Evolutionary conservation across 2,329 filamentous ascomycete species (phyloP), one percentile per base, ranked within the genome.

Genomic region (Sclerotinia nivalis): DNA sequence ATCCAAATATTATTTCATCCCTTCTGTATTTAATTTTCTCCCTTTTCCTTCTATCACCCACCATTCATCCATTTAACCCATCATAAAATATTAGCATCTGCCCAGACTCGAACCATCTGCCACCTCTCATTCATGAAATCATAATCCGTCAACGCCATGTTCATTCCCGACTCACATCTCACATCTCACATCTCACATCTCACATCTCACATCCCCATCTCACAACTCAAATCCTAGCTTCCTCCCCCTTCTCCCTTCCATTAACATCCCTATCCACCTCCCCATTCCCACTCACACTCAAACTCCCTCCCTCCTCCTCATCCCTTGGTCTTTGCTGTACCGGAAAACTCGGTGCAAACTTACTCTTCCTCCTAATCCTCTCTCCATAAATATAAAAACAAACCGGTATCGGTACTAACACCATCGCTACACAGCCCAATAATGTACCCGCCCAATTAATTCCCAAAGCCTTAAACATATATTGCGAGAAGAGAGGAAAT

Each of bases 401-500:
- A 65, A 90, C 82, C 18, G 89, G 89, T 64, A 91, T 89, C 0
- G 88, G 88, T 0, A 88, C 83, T 20, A 90, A 80, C 0, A 81
- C 79, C 7, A 82, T 79, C 5, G 88, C 88, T 2, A 91, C 82
- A 72, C 84, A 88, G 66, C 88, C 88, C 4, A 90, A 82, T 15
- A 90, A 79, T 1, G 88, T 90, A 9, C 85, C 81, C 0, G 88
- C 87, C 82, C 84, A 90, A 73, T 90, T 79, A 67, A 90, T 88
- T 55, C 86, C 86, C 79, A 90, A 81, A 59, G 85, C 85, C 15
- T 85, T 80, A 73, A 89, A 90, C 87, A 90, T 92, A 76, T 92
- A 89, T 2, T 83, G 85, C 0, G 91, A 88, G 78, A 96, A 96
- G 1, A 96, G 85, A 0, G 93, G 93, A 83, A 96, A 96, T 1